Evolutionary conservation across 2,329 filamentous ascomycete genomes (phyloP), one percentile per base, ranked within the genome.

Genomic region (Fusarium sp.): DNA sequence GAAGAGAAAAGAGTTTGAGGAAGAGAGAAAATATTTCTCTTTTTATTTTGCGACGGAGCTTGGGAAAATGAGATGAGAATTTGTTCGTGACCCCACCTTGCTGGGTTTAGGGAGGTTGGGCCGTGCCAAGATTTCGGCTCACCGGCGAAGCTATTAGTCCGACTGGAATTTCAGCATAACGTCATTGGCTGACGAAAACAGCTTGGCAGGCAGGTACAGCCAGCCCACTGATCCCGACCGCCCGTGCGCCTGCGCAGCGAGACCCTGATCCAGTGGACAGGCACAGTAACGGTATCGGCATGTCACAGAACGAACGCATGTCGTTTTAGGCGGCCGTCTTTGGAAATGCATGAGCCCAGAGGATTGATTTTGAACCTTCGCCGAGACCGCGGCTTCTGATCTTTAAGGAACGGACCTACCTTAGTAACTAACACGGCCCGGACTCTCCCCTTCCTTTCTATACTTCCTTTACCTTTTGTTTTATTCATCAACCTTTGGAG

Each of bases 61-160:
- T 70, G 65, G 63, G 63, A 65, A 72, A 67, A 74, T 64, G 70
- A 71, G 69, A 73, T 74, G 73, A 74, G 76, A 78, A 76, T 78
- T 79, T 77, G 72, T 75, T 75, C 38, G 58, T 65, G 34, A 63
- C 70, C 67, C 72, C 72, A 75, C 71, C 69, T 69, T 71, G 63
- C 51, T 60, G 62, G 62, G 62, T 65, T 69, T 70, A 56, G 65
- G 65, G 73, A 75, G 75, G 74, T 74, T 74, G 74, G 71, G 67
- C 65, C 53, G 70, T 62, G 73, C 67, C 65, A 63, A 63, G 60
- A 38, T 32, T 20, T 45, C 58, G 55, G 62, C 12, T 11, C 3
- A 7, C 15, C 68, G 72, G 65, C 62, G 18, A 61, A 71, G 22
- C 3, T 48, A 22, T 59, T 72, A 44, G 47, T 70, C 74, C 74